Percentiles rank a stretch among this genome's conserved stretches.
Conservation (phyloP, 371 early-diverging fungal species). For the Blakeslea trispora region DNA sequence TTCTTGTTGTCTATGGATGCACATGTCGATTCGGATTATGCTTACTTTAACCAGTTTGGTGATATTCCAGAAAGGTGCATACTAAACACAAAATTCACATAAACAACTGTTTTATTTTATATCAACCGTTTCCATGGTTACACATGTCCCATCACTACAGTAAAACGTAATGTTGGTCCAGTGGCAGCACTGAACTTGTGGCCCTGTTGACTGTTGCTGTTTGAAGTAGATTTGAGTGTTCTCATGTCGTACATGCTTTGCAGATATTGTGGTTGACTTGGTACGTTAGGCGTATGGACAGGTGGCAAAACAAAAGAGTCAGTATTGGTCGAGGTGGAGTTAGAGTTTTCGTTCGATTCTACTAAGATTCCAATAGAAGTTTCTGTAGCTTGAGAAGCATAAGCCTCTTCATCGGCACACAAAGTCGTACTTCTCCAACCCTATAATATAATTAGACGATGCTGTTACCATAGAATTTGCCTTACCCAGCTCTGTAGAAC, state of each 20-base stretch:
- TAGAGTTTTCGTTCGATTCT: conserved; percentile 6
- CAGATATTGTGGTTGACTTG: conserved; percentile 11
- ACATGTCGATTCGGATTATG: conserved; percentile 39
- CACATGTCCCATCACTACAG: conserved; percentile 54
- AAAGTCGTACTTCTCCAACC: conserved; percentile 60
- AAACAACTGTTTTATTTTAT: neutral
- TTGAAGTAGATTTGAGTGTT: conserved; percentile 11
- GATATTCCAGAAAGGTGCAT: conserved; percentile 33
- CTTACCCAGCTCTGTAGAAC: conserved; percentile 59
- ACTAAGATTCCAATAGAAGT: neutral
- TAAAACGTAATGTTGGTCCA: conserved; percentile 36
- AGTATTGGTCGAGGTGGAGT: neutral
- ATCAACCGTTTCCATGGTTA: conserved; percentile 12
- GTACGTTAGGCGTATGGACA: conserved; percentile 7
- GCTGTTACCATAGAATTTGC: neutral
- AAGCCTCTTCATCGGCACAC: conserved; percentile 44
- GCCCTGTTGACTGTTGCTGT: neutral
- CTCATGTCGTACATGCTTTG: conserved; percentile 9
- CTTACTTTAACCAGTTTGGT: conserved; percentile 48
- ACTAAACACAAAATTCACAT: conserved; percentile 8
- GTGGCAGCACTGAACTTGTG: conserved; percentile 1
- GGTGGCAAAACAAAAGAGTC: conserved; percentile 6
- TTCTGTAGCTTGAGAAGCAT: neutral
- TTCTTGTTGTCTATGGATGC: conserved; percentile 72
- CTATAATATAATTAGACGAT: conserved; percentile 16